These are phyloP conservation scores for Helotiales sp. DNA, from an alignment of 2,329 filamentous ascomycete genomes.

Conservation along the genomic window DNA sequence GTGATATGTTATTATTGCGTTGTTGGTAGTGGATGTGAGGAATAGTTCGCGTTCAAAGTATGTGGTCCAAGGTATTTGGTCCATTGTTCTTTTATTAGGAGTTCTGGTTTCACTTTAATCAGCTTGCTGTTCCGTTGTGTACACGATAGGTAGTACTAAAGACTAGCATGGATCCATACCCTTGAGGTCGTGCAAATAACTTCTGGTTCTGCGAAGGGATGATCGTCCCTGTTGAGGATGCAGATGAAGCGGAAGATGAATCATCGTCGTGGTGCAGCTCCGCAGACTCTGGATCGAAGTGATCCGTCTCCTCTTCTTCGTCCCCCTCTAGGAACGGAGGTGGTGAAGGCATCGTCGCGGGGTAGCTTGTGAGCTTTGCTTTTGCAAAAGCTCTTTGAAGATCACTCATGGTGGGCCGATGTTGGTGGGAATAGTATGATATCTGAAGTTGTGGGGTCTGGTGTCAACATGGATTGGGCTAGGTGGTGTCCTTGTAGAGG, in stretches of 20 bases:
- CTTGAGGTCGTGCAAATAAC: conserved; percentile 69
- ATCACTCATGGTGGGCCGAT: conserved; percentile 65
- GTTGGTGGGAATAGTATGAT: neutral
- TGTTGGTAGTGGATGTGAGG: conserved; percentile 51
- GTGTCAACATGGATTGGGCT: neutral
- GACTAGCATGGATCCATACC: conserved; percentile 50
- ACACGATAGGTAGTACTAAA: neutral
- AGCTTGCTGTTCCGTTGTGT: conserved; percentile 1
- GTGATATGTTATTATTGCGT: conserved; percentile 66
- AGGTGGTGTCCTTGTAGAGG: too few species aligned
- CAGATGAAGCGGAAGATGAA: conserved; percentile 70
- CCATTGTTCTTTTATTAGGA: conserved; percentile 34
- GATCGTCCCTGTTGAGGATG: conserved; percentile 90
- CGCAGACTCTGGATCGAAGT: conserved; percentile 38
- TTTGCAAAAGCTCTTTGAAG: conserved; percentile 78
- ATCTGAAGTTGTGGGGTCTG: neutral
- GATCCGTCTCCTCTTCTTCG: conserved; percentile 42
- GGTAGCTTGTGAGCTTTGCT: conserved; percentile 65
- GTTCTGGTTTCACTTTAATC: conserved; percentile 23
- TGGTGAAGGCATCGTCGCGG: conserved; percentile 47
- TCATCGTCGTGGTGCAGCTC: conserved; percentile 54
- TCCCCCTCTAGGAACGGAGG: conserved; percentile 52
- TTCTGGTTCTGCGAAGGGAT: conserved; percentile 74
- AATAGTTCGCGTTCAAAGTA: conserved; percentile 90
- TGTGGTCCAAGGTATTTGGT: conserved; percentile 68